Conservation (phyloP, 2,329 filamentous ascomycete species). For the Myriosclerotinia scirpicola region DNA sequence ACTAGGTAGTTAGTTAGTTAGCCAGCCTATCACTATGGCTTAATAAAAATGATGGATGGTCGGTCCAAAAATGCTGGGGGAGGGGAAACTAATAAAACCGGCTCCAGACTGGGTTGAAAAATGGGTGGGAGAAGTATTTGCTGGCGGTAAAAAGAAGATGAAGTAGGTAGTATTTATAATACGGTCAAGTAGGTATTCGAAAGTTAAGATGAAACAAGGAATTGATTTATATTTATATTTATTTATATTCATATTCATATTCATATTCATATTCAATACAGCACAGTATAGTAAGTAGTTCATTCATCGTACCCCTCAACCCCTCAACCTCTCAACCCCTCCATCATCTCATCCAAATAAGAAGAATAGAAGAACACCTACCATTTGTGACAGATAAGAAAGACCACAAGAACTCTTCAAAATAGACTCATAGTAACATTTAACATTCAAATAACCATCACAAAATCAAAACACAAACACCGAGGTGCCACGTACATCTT, state of each 20-base stretch:
- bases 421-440: no score
- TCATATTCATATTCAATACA: no score
- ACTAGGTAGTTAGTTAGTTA: no score
- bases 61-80: slow-evolving; percentile 6
- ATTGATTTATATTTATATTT: no score
- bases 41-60: background rate
- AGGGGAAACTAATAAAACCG: background rate
- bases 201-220: no score
- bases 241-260: no score
- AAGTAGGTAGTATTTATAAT: background rate
- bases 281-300: background rate
- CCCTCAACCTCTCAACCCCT: background rate
- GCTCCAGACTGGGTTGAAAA: background rate
- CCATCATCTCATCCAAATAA: background rate
- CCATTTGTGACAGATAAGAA: slow-evolving; percentile 4
- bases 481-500: slow-evolving; percentile 12
- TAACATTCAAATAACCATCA: background rate
- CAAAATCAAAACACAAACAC: background rate
- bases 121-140: background rate
- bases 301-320: background rate
- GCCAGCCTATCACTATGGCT: no score
- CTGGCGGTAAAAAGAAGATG: background rate
- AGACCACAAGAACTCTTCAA: background rate
- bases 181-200: no score
- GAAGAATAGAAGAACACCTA: background rate